A percentile compares a stretch with the other conserved stretches of the same genome.
These are phyloP conservation scores for Breviolum minutum DNA, from an alignment of 73 alveolate species.

Conservation along the genomic window DNA sequence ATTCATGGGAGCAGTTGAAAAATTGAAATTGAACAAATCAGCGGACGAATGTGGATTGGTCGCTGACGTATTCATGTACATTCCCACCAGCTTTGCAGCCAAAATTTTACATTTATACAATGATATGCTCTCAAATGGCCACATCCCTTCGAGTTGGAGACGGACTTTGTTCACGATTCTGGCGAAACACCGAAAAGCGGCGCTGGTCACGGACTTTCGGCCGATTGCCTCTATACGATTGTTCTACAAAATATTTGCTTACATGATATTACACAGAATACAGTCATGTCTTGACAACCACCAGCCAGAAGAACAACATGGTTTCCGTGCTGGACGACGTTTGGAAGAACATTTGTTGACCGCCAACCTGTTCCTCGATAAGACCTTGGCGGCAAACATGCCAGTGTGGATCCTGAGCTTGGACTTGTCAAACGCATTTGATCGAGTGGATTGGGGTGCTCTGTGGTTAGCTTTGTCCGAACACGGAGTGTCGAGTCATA, in stretches of 20 bases:
- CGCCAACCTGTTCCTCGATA: background rate
- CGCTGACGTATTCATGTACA: background rate
- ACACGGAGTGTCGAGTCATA: too few species aligned
- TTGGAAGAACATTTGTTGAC: background rate
- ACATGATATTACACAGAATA: background rate
- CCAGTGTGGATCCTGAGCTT: background rate
- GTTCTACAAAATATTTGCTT: background rate
- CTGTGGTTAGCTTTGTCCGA: too few species aligned
- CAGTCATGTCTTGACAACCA: background rate
- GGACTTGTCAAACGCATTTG: background rate
- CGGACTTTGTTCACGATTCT: background rate
- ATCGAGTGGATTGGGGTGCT: too few species aligned
- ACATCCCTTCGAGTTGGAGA: background rate
- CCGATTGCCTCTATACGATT: background rate
- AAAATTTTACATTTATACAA: background rate
- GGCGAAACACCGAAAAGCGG: background rate
- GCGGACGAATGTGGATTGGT: constrained; percentile 11
- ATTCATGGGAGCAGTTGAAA: too few species aligned
- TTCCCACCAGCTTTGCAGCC: background rate
- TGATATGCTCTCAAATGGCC: background rate
- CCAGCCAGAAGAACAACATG: constrained; percentile 27
- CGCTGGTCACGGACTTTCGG: background rate
- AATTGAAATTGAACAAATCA: too few species aligned
- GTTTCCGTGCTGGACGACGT: background rate
- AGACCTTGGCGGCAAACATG: background rate